Evolutionary conservation across 2,329 filamentous ascomycete genomes (phyloP).

Genomic region (Amauroascus verrucosus): DNA sequence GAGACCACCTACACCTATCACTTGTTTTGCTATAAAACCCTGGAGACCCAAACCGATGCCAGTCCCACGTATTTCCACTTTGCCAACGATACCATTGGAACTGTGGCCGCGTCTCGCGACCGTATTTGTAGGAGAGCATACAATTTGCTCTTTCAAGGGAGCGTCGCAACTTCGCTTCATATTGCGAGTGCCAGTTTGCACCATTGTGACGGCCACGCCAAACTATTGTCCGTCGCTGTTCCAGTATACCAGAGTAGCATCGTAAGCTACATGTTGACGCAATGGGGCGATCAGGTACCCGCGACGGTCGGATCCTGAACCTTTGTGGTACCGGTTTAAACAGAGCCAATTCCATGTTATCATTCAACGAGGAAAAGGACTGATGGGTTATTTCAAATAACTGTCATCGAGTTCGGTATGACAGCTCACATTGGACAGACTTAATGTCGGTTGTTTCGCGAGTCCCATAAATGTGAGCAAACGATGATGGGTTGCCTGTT

Average conservation of each 20-base stretch:
- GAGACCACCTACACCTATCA: neutral
- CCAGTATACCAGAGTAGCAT: neutral
- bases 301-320: neutral
- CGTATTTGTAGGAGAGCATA: neutral
- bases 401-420: neutral
- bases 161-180: neutral
- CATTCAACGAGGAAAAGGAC: neutral
- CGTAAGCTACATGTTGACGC: neutral
- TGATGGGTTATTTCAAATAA: no score
- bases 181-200: neutral
- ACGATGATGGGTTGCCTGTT: neutral
- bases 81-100: neutral
- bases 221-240: constrained; percentile 1
- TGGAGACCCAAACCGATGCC: neutral
- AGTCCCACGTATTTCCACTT: neutral
- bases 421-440: neutral
- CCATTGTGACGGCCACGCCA: neutral
- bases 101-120: neutral
- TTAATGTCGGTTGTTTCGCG: neutral
- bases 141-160: neutral
- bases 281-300: neutral
- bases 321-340: neutral
- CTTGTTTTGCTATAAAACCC: neutral
- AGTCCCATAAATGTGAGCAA: neutral
- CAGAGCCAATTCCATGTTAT: neutral